A percentile compares a stretch with the other conserved stretches of the same genome.
These are phyloP conservation scores for Phytopythium delawarense DNA, from an alignment of 352 stramenopile species.

Conservation along the genomic window DNA sequence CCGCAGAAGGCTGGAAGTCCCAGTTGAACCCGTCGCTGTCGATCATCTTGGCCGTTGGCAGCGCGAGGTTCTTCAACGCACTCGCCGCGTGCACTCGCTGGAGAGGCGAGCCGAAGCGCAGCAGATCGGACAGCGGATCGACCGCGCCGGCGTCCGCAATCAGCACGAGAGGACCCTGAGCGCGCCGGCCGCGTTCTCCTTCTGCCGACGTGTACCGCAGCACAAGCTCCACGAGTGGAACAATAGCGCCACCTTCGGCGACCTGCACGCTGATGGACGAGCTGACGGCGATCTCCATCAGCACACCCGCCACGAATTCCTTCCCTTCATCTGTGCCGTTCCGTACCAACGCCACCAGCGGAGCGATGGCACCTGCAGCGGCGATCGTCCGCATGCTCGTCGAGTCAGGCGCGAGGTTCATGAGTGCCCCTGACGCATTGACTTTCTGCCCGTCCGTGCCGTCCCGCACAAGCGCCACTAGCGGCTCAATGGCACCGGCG, in stretches of 20 bases:
- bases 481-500: not conserved
- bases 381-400: not conserved
- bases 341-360: too few species aligned
- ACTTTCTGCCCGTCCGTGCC: conserved; percentile 1
- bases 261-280: not conserved
- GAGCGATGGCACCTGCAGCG: not conserved
- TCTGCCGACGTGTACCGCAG: not conserved
- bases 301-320: not conserved
- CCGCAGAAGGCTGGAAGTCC: not conserved
- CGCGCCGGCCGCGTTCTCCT: not conserved
- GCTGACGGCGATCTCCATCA: not conserved
- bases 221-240: not conserved
- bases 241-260: not conserved
- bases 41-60: not conserved
- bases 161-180: not conserved
- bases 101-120: not conserved
- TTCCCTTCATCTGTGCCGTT: not conserved
- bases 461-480: not conserved
- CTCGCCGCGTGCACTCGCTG: not conserved
- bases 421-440: not conserved
- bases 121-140: not conserved
- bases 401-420: not conserved
- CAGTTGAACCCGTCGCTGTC: not conserved
- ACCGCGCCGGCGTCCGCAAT: not conserved
- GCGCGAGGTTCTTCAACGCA: not conserved